Base-by-base conservation (phyloP, 1,284 basidiomycete genomes). In the Heimioporus punctisporus region DNA sequence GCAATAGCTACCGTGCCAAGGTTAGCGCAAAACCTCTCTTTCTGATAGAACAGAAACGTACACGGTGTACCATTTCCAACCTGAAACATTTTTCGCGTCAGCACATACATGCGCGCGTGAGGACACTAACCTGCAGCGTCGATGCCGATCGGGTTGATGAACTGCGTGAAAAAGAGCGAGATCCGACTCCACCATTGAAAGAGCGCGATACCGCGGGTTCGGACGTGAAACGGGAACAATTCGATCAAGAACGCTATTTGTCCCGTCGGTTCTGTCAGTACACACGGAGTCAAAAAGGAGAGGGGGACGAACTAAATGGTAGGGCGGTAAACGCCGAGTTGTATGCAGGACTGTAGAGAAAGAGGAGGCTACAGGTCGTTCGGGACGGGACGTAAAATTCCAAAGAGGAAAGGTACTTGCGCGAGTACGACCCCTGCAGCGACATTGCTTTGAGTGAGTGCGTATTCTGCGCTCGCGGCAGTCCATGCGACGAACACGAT, bases 1-100 rank as follows among this genome's bases (percentile, higher is more conserved):
- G 60, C 77, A 79, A 62, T 76, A 78, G 53, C 56, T 57, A 21
- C 4, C 6, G 7, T 5, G 24, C 17, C 3, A 2, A 40, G 6
- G 31, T 9, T 34, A 2, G n/a, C n/a, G n/a, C n/a, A n/a, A n/a
- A n/a, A n/a, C n/a, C n/a, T n/a, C n/a, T n/a, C n/a, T n/a, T n/a
- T n/a, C n/a, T n/a, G n/a, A n/a, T n/a, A 21, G 9, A 41, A 30
- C 19, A 14, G n/a, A 0, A 9, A 8, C 54, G 54, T 40, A 60
- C 58, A 34, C 2, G 14, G 54, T 52, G n/a, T 60, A 54, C 42
- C 30, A 50, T 41, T 31, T 48, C 58, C 56, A 57, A 26, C 58
- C 59, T 60, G 14, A 21, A 6, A 44, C 7, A 26, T 11, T 19
- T 3, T 6, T 34, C 15, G 12, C 19, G 50, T 25, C 30, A 27